Base-by-base conservation (phyloP, 768 basidiomycete species). In the Mycena chlorophos region DNA sequence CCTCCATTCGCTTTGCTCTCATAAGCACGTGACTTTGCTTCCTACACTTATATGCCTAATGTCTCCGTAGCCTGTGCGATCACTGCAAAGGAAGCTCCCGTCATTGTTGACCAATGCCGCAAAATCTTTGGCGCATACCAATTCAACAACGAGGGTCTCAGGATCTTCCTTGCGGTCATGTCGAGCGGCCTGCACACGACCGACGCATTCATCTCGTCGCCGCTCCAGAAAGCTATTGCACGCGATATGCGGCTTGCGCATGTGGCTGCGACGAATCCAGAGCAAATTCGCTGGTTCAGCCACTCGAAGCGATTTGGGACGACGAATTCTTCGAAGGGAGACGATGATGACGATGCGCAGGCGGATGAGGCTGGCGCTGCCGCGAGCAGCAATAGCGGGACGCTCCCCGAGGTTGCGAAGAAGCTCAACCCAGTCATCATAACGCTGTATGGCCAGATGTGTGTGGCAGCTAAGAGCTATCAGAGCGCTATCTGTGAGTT, bases 401-500 rank as follows among this genome's bases (percentile, higher is more conserved):
- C 52, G 3, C 46, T 59, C n/a, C 64, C 78, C 4, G 74, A 73
- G 31, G 65, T 85, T 19, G 87, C 92, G 3, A 87, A 80, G 20
- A 89, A 87, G 68, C 73, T 81, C 30, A 93, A 88, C 60, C 87
- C 92, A 0, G 71, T 89, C 28, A 76, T 84, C 26, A 80, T 89
- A 16, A 75, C 86, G 1, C 71, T 91, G n/a, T 96, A 96, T 64
- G 94, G 92, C 0, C 89, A 91, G 63, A 81, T 92, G 53, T 88
- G 90, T 65, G 79, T 91, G n/a, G 83, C 86, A 2, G 88, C 89
- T 13, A 90, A 86, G 72, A 93, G 91, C 62, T 94, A 90, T 68
- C 93, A 97, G 65, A 90, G 88, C 62, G 91, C 93, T 5, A 84
- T 95, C 53, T 95, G 95, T 96, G 62, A 64, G 93, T 76, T 4